Evolutionary conservation across 2,329 filamentous ascomycete genomes (phyloP).

Genomic region (Zopfia rhizophila): DNA sequence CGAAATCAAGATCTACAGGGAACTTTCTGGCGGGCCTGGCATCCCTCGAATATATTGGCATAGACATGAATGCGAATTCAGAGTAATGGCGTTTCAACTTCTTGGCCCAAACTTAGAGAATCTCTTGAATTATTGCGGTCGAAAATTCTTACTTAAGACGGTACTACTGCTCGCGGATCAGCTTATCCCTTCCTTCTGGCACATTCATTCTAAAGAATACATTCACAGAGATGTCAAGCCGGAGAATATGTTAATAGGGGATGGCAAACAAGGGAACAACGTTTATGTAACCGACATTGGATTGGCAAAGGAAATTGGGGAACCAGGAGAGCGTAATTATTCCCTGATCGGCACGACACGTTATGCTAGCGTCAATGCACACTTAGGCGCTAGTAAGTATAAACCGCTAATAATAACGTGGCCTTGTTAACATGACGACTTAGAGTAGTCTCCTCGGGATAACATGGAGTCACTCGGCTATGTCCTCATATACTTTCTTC

Average conservation of each 20-base stretch:
- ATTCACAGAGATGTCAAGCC: too few species aligned
- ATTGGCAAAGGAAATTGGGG: too few species aligned
- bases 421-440: slow-evolving; percentile 16
- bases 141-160: too few species aligned
- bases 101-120: slow-evolving; percentile 32
- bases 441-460: slow-evolving; percentile 38
- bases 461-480: slow-evolving; percentile 41
- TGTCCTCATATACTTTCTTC: slow-evolving; percentile 37
- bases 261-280: too few species aligned
- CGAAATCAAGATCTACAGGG: slow-evolving; percentile 23
- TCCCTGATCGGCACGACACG: slow-evolving; percentile 25
- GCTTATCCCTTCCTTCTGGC: too few species aligned
- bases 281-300: too few species aligned
- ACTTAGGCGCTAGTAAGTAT: slow-evolving; percentile 25
- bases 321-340: slow-evolving; percentile 15
- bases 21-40: slow-evolving; percentile 20
- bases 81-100: slow-evolving; percentile 31
- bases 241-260: too few species aligned
- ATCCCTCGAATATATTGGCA: slow-evolving; percentile 31
- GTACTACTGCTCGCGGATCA: too few species aligned
- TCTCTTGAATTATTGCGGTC: slow-evolving; percentile 25
- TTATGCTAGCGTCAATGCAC: slow-evolving; percentile 33
- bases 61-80: slow-evolving; percentile 29
- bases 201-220: too few species aligned
- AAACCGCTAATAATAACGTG: slow-evolving; percentile 11